A percentile compares a stretch with the other conserved stretches of the same genome.
Conservation (phyloP, 306 rosid genomes). For the Amphicarpaea edgeworthii region DNA sequence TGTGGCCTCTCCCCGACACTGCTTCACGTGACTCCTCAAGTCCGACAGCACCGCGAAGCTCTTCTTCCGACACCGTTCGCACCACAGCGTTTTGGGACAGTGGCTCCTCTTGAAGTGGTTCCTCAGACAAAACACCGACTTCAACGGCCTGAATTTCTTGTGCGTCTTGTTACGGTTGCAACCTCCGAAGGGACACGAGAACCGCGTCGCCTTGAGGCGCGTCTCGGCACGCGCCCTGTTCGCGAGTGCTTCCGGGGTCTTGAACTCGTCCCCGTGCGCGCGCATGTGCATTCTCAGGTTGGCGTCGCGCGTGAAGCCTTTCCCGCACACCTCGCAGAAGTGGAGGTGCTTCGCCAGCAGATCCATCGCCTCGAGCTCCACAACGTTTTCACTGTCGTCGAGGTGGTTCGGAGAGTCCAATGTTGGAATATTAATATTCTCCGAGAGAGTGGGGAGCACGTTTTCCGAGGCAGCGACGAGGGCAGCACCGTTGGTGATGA, state of each 20-base stretch:
- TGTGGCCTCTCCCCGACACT: slow-evolving; percentile 63
- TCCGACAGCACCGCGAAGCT: slow-evolving; percentile 74
- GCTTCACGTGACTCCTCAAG: slow-evolving; percentile 69
- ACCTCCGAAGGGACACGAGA: slow-evolving; percentile 70
- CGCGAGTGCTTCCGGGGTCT: slow-evolving; percentile 62
- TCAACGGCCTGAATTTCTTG: slow-evolving; percentile 65
- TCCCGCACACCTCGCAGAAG: slow-evolving; percentile 75
- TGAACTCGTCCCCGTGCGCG: slow-evolving; percentile 76
- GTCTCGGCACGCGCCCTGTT: slow-evolving; percentile 1
- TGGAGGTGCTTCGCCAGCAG: slow-evolving; percentile 67
- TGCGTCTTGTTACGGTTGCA: slow-evolving; percentile 63
- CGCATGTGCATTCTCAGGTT: slow-evolving; percentile 86
- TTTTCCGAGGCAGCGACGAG: slow-evolving; percentile 38
- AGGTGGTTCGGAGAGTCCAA: not conserved
- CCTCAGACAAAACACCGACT: slow-evolving; percentile 67
- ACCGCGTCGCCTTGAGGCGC: slow-evolving; percentile 38
- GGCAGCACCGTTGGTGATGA: slow-evolving; percentile 62
- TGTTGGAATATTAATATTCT: not conserved
- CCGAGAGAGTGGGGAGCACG: not conserved
- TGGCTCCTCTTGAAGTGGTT: slow-evolving; percentile 86
- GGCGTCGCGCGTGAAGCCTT: slow-evolving; percentile 79
- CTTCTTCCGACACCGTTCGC: slow-evolving; percentile 69
- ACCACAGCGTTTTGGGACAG: slow-evolving; percentile 71
- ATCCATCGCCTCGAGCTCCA: slow-evolving; percentile 68
- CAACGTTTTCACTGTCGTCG: not conserved